These are phyloP conservation scores for Tetracladium marchalianum DNA, from an alignment of 495 filamentous ascomycete species.

Conservation along the genomic window DNA sequence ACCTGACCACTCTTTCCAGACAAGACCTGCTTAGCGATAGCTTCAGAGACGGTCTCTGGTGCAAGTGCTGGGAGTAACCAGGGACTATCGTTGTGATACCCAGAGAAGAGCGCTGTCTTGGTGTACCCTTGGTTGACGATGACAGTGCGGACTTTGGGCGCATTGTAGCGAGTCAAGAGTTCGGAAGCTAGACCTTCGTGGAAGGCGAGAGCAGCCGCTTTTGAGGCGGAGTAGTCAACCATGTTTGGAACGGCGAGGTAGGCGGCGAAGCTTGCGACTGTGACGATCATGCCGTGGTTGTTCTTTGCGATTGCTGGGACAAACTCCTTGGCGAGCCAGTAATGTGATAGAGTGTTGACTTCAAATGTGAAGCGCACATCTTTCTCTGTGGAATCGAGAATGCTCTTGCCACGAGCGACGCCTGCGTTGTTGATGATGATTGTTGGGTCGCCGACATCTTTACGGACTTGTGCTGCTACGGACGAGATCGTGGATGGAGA, in stretches of 20 bases:
- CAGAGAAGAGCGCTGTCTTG: conserved; percentile 49
- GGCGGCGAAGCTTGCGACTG: conserved; percentile 53
- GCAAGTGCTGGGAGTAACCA: conserved; percentile 47
- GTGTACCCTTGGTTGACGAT: conserved; percentile 57
- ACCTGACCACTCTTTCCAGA: conserved; percentile 47
- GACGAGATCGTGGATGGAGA: conserved; percentile 35
- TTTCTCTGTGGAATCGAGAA: conserved; percentile 45
- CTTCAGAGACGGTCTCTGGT: conserved; percentile 56
- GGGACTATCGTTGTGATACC: conserved; percentile 38
- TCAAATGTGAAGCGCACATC: conserved; percentile 57
- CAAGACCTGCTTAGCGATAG: conserved; percentile 48
- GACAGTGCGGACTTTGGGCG: conserved; percentile 53
- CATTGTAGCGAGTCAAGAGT: conserved; percentile 49
- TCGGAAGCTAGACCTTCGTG: conserved; percentile 62
- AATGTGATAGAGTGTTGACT: conserved; percentile 63
- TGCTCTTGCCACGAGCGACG: conserved; percentile 46
- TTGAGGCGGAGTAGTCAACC: conserved; percentile 58
- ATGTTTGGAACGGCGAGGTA: conserved; percentile 52
- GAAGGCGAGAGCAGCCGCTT: conserved; percentile 56
- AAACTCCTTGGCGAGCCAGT: conserved; percentile 54
- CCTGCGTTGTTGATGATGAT: conserved; percentile 73
- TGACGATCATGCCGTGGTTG: conserved; percentile 70
- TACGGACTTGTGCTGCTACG: conserved; percentile 38
- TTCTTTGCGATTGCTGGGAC: conserved; percentile 49
- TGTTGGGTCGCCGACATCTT: conserved; percentile 51